Evolutionary conservation across 164 flowering plant genomes (phyloP).

Genomic region (Chimonanthus salicifolius): DNA sequence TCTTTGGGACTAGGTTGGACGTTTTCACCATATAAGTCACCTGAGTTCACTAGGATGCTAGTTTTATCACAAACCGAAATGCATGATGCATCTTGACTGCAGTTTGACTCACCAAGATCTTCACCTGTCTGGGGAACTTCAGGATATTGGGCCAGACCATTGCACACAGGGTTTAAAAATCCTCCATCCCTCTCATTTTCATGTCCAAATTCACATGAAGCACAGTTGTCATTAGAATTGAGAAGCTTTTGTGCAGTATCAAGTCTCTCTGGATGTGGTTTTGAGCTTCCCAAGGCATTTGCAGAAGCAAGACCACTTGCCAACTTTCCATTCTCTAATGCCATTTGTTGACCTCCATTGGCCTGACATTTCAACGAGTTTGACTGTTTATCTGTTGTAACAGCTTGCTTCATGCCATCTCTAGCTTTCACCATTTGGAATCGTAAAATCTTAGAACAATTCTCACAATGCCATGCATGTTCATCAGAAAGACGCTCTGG

Average conservation of each 20-base stretch:
- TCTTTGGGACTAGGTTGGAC: neutral
- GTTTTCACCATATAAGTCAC: neutral
- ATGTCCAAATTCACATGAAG: slow-evolving; percentile 12
- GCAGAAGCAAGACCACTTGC: slow-evolving; percentile 17
- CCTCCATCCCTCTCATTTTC: slow-evolving; percentile 5
- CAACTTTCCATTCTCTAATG: slow-evolving; percentile 20
- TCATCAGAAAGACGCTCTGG: slow-evolving; percentile 78
- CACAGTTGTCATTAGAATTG: neutral
- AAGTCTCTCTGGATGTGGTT: slow-evolving; percentile 10
- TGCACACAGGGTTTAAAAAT: neutral
- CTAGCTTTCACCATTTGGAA: slow-evolving; percentile 24
- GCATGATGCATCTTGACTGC: slow-evolving; percentile 16
- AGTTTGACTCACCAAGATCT: slow-evolving; percentile 8
- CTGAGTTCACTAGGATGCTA: slow-evolving; percentile 16
- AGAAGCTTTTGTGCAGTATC: slow-evolving; percentile 10
- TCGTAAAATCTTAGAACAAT: slow-evolving; percentile 52
- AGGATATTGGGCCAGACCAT: slow-evolving; percentile 1
- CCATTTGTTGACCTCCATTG: slow-evolving; percentile 23
- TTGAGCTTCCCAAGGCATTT: slow-evolving; percentile 12
- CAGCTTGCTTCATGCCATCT: neutral
- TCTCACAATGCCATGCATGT: slow-evolving; percentile 92
- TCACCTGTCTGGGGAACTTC: slow-evolving; percentile 13
- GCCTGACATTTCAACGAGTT: slow-evolving; percentile 10
- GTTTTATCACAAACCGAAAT: slow-evolving; percentile 13
- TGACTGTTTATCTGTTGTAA: slow-evolving; percentile 10